Evolutionary conservation across 495 filamentous ascomycete genomes (phyloP), one percentile per base, ranked within the genome.

Genomic region (Annulohypoxylon stygium): DNA sequence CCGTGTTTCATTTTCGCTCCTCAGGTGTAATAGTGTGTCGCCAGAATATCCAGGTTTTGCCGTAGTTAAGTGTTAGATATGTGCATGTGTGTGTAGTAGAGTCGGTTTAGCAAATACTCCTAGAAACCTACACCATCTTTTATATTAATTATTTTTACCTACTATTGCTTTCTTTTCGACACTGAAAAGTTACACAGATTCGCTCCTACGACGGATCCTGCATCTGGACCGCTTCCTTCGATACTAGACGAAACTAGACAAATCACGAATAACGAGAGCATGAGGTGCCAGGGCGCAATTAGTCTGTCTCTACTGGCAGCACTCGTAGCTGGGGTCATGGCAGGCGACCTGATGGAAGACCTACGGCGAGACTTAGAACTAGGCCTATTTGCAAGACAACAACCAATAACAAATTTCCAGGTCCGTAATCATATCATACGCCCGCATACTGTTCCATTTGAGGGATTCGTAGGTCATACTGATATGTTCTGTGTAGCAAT

Each of bases 361-460:
- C 69, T 78, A 8, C 75, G 71, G 48, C 64, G 65, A 20, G 72
- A 76, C 43, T 64, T 75, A 41, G 53, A 54, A 2, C 61, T 71
- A 70, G 70, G 67, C n/a, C 30, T 79, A 7, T 76, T 70, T 53
- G 67, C 25, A 47, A 68, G 70, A 48, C 77, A 74, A 8, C 36
- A 61, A 12, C 5, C 47, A 12, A n/a, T 43, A 48, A 11, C 43
- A n/a, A n/a, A 75, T 48, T 57, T 75, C 4, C 72, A 75, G 67
- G 67, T 74, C 23, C 47, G 71, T 65, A 36, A 45, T 30, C 14
- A 8, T 43, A 34, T 30, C 7, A 8, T 34, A 34, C 14, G 51
- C 7, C 43, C 37, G 26, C 33, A 18, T 37, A 20, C 11, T 16
- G 50, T 14, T 12, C 4, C 7, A n/a, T 37, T 57, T 4, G 53